Evolutionary conservation across 2,329 filamentous ascomycete species (phyloP).

Genomic region (Ascochyta clinopodiicola): DNA sequence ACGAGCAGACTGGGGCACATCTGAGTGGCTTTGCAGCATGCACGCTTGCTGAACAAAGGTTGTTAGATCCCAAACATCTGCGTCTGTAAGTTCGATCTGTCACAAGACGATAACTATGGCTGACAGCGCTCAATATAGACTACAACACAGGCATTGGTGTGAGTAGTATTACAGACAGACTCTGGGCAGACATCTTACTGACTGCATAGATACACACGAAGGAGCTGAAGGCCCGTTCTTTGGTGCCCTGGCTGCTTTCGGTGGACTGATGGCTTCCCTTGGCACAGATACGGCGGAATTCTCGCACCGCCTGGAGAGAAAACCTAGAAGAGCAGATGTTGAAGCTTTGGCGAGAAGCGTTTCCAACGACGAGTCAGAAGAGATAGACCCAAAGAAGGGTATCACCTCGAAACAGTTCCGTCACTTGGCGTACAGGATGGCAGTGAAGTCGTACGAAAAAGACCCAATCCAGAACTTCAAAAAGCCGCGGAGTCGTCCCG

Average conservation of each 20-base stretch:
- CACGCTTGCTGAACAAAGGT: conserved; percentile 10
- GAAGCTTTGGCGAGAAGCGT: not conserved
- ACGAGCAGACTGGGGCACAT: conserved; percentile 27
- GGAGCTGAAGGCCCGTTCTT: conserved; percentile 23
- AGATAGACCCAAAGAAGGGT: conserved; percentile 4
- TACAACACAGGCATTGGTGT: conserved; percentile 32
- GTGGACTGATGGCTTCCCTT: conserved; percentile 17
- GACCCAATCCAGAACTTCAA: conserved; percentile 16
- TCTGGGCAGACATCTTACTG: not conserved
- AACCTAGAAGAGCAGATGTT: not conserved
- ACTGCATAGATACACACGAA: conserved; percentile 24
- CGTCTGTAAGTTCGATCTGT: conserved; percentile 17
- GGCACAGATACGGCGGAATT: conserved; percentile 22
- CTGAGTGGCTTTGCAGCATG: conserved; percentile 26
- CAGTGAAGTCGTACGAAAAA: conserved; percentile 20
- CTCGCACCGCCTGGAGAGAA: conserved; percentile 17
- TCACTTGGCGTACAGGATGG: conserved; percentile 25
- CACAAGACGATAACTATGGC: not conserved
- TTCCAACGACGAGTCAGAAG: conserved; percentile 1
- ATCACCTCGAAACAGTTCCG: conserved; percentile 16
- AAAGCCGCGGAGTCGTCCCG: not conserved
- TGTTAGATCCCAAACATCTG: conserved; percentile 19
- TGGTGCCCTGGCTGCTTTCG: conserved; percentile 21
- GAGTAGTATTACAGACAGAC: not conserved
- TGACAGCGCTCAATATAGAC: conserved; percentile 3